Conservation (phyloP, 805 yeast genomes). For the Lachancea sp. region DNA sequence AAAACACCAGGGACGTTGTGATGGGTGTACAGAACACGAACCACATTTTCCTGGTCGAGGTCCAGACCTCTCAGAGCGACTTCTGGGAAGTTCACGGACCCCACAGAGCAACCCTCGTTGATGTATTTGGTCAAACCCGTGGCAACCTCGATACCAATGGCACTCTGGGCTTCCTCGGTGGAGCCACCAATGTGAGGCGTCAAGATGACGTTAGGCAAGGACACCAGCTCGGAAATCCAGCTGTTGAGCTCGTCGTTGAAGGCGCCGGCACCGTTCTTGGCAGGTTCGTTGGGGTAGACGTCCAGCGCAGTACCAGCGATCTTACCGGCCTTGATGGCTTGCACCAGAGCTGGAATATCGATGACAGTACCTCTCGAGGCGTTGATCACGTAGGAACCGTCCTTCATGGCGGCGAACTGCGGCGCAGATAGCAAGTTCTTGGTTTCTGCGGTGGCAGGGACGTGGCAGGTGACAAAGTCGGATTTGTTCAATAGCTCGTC, state of each 20-base stretch:
- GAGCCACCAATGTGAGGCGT: conserved; percentile 99
- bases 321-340: conserved; percentile 87
- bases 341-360: conserved; percentile 88
- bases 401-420: conserved; percentile 93
- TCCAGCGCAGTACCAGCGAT: conserved; percentile 96
- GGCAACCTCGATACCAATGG: conserved; percentile 94
- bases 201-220: conserved; percentile 80
- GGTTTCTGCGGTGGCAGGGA: conserved; percentile 91
- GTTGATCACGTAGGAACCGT: conserved; percentile 88
- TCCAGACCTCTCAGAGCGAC: conserved; percentile 83
- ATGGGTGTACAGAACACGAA: conserved; percentile 92
- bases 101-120: conserved; percentile 91
- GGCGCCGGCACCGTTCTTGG: conserved; percentile 82
- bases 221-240: conserved; percentile 77
- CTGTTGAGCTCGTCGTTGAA: conserved; percentile 68
- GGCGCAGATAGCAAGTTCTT: conserved; percentile 82
- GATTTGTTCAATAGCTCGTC: conserved; percentile 73
- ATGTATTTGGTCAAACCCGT: conserved; percentile 81
- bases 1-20: conserved; percentile 98
- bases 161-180: conserved; percentile 97
- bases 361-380: conserved; percentile 98
- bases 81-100: conserved; percentile 99
- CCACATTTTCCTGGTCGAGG: conserved; percentile 79
- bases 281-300: conserved; percentile 95
- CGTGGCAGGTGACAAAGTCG: conserved; percentile 90